These are phyloP conservation scores for Selaginella tamariscina DNA, from an alignment of 75 land plant species.

Conservation along the genomic window DNA sequence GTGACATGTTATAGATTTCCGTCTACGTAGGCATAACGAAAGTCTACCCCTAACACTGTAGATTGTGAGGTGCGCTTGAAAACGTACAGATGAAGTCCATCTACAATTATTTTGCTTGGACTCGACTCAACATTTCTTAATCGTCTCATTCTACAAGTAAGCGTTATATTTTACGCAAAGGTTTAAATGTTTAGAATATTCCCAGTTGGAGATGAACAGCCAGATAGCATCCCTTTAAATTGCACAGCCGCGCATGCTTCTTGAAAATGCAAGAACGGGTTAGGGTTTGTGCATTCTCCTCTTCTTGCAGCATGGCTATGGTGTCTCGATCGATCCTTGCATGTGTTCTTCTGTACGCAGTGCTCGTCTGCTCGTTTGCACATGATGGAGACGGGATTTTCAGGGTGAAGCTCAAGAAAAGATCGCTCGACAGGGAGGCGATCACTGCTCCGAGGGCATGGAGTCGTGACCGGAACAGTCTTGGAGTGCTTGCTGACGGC, in stretches of 20 bases:
- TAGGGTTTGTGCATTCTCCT: constrained; percentile 1
- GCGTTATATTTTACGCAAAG: background rate
- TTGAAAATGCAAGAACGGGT: background rate
- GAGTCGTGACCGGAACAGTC: background rate
- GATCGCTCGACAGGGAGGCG: background rate
- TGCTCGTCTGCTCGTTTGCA: background rate
- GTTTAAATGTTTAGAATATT: background rate
- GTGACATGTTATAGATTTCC: no score
- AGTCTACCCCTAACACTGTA: no score
- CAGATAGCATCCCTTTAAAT: background rate
- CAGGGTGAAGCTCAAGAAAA: background rate
- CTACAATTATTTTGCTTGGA: no score
- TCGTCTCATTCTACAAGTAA: background rate
- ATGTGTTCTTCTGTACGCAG: background rate
- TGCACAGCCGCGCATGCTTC: background rate
- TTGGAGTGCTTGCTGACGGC: background rate
- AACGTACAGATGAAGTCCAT: no score
- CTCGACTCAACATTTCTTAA: background rate
- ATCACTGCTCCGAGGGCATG: background rate
- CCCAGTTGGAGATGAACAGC: background rate
- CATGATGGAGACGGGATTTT: background rate
- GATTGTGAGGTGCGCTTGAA: no score
- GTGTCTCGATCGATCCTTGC: background rate
- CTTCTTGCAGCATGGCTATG: background rate
- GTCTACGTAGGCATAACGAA: no score